Evolutionary conservation across 2,329 filamentous ascomycete species (phyloP), one percentile per base, ranked within the genome.

Genomic region (Pseudocercospora fuligena): DNA sequence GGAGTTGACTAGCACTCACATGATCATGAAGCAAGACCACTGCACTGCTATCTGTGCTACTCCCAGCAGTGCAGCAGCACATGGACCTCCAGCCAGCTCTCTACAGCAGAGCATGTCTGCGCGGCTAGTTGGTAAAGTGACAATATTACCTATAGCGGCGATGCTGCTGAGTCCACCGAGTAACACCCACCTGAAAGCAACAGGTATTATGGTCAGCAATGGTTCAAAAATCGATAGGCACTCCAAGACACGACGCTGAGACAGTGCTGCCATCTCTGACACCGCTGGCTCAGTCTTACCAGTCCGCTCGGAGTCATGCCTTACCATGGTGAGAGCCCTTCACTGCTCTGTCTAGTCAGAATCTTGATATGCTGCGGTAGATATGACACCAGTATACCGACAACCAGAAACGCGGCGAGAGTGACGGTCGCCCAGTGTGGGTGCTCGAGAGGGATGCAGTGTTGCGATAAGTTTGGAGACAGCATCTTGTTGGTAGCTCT

Each of bases 341-440:
- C 94, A 23, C 94, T 96, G 14, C 92, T 95, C 68, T 90, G 88
- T 63, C 93, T 88, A 47, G 87, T 84, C 72, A 97, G 92, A 80
- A 99, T 98, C 75, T 95, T 93, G 78, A 91, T 87, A 80, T 98
- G 94, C 78, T 99, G 95, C 0, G 95, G 95, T 2, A 98, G 86
- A 82, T 99, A 99, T 36, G 94, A 98, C 66, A 97, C 82, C 68
- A 97, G 84, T 74, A 98, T 94, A 65, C 94, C 94, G 73, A 97
- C 78, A 68, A 98, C 85, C 73, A 98, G 92, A 74, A 97, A 80
- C 69, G 69, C 66, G 56, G 76, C 75, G 29, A 78, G 73, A 12
- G 59, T 59, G 54, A 72, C 69, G n/a, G 74, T 68, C 49, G 70
- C 69, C 33, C 71, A 69, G 66, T 70, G 64, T n/a, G 76, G 76